Percentiles rank a stretch among this genome's conserved stretches.
Evolutionary conservation across 768 basidiomycete genomes (phyloP).

Genomic region (Udeniomyces megalosporus): DNA sequence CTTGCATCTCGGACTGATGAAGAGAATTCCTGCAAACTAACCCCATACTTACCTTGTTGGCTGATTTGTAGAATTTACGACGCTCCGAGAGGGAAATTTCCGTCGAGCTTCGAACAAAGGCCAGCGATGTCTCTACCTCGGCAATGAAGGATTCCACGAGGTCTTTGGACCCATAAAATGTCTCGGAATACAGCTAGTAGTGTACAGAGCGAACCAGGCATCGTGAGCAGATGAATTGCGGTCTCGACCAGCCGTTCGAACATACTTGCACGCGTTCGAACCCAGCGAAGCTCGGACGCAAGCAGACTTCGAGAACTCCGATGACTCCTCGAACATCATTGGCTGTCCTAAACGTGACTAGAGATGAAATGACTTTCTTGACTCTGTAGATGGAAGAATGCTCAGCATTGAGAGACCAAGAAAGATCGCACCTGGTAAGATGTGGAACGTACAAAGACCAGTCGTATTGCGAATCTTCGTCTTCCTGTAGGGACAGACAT

Average conservation of each 20-base stretch:
- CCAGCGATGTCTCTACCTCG: slow-evolving; percentile 60
- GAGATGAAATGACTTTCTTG: slow-evolving; percentile 48
- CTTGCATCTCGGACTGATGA: not conserved
- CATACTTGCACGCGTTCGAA: slow-evolving; percentile 70
- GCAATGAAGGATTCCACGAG: slow-evolving; percentile 70
- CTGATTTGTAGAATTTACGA: slow-evolving; percentile 72
- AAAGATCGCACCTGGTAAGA: not conserved
- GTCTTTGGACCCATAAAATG: slow-evolving; percentile 78
- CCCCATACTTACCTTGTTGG: slow-evolving; percentile 39
- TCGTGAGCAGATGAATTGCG: no score
- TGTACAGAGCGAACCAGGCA: no score
- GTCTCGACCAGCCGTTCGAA: no score
- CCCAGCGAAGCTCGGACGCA: slow-evolving; percentile 83
- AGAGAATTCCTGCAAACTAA: not conserved
- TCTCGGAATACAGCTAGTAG: slow-evolving; percentile 92
- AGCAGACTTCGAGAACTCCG: slow-evolving; percentile 77
- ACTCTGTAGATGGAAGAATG: not conserved
- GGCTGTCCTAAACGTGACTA: slow-evolving; percentile 51
- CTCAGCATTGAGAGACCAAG: not conserved
- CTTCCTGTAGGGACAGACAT: slow-evolving; percentile 26
- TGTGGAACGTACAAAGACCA: slow-evolving; percentile 45
- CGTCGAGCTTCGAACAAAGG: slow-evolving; percentile 55
- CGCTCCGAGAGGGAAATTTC: slow-evolving; percentile 75
- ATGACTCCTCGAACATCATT: slow-evolving; percentile 72
- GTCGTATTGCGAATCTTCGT: slow-evolving; percentile 83